A percentile compares a stretch with the other conserved stretches of the same genome.
Evolutionary conservation across 768 basidiomycete species (phyloP).

Genomic region (Megacollybia marginata): DNA sequence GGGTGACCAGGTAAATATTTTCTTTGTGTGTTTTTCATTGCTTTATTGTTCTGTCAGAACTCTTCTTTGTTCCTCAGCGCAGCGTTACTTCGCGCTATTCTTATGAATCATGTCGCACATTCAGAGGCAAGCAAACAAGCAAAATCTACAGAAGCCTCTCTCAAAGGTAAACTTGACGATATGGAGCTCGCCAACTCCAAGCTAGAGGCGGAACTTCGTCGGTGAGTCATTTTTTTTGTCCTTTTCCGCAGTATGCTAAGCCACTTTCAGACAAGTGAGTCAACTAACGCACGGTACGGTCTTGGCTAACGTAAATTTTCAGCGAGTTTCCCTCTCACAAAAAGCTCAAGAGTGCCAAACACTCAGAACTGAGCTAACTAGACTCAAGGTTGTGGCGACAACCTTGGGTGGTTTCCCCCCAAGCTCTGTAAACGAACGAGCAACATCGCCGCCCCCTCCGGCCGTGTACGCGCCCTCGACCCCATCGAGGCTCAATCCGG

Average conservation of each 20-base stretch:
- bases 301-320: slow-evolving; percentile 3
- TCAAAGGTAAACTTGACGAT: slow-evolving; percentile 63
- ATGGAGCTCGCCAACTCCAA: slow-evolving; percentile 48
- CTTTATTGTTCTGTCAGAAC: slow-evolving; percentile 27
- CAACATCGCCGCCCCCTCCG: slow-evolving; percentile 27
- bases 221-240: slow-evolving; percentile 37
- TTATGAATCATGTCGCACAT: slow-evolving; percentile 76
- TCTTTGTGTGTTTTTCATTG: slow-evolving; percentile 5
- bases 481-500: slow-evolving; percentile 43
- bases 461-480: slow-evolving; percentile 31
- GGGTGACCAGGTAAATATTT: slow-evolving; percentile 55
- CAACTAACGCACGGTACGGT: neutral
- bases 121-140: slow-evolving; percentile 67
- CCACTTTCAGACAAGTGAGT: slow-evolving; percentile 53
- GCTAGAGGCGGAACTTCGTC: slow-evolving; percentile 64
- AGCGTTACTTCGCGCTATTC: slow-evolving; percentile 72
- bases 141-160: slow-evolving; percentile 50
- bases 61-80: slow-evolving; percentile 70
- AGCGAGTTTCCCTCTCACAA: slow-evolving; percentile 57
- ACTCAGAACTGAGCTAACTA: slow-evolving; percentile 58
- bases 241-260: slow-evolving; percentile 9
- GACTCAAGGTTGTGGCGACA: slow-evolving; percentile 41
- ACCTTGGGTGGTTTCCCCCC: slow-evolving; percentile 27
- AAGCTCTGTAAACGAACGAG: slow-evolving; percentile 18
- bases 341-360: slow-evolving; percentile 67